A percentile compares a stretch with the other conserved stretches of the same genome.
phyloP scores from a whole-genome alignment of 768 basidiomycete genomes.

The Xerocomellus chrysenteron region DNA sequence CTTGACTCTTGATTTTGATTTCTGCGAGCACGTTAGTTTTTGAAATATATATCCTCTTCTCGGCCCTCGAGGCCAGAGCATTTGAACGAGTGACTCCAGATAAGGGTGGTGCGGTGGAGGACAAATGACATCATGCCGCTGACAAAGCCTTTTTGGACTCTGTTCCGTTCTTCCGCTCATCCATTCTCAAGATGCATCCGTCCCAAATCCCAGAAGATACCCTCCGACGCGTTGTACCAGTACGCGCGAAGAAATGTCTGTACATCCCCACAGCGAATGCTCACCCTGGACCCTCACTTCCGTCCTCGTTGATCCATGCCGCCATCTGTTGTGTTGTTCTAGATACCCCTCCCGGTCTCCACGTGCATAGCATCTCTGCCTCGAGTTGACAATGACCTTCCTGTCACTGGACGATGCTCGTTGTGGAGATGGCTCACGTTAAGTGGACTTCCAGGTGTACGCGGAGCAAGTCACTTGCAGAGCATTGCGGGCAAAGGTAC shows the following conservation, averaged over 20 bases:
- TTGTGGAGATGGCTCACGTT: not conserved
- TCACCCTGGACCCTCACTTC: not conserved
- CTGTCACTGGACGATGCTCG: not conserved
- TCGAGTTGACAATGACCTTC: not conserved
- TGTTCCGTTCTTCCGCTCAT: not conserved
- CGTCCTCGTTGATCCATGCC: not conserved
- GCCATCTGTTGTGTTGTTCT: not conserved
- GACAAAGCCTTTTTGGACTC: not conserved
- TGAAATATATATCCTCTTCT: not conserved
- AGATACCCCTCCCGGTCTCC: not conserved
- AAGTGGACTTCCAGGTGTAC: not conserved
- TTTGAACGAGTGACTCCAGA: not conserved
- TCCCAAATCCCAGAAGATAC: not conserved
- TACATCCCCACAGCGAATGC: not conserved
- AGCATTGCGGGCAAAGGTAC: not conserved
- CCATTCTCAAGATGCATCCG: not conserved
- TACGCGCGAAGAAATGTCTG: not conserved
- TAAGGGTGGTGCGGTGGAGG: not conserved
- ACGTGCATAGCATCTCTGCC: conserved; percentile 5
- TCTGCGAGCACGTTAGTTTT: not conserved
- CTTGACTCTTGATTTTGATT: not conserved
- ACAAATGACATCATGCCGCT: not conserved
- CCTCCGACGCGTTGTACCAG: not conserved
- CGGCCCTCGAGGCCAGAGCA: not conserved
- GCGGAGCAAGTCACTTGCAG: not conserved